A percentile compares a stretch with the other conserved stretches of the same genome.
Conservation (phyloP, 345 rosid genomes). For the Nephelium lappaceum region DNA sequence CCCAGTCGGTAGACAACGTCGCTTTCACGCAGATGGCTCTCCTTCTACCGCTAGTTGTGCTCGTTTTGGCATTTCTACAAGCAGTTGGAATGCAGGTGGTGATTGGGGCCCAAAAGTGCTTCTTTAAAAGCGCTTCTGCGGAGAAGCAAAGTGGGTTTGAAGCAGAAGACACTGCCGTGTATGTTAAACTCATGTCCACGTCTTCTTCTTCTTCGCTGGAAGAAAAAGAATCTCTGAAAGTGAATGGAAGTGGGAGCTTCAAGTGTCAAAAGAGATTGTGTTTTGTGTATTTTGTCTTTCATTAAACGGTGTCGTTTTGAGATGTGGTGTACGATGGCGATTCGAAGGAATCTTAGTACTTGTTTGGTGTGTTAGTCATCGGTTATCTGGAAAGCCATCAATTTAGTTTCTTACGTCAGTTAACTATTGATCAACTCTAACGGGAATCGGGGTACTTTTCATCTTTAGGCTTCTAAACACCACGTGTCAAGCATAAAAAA, state of each 20-base stretch:
- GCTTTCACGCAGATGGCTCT: slow-evolving; percentile 46
- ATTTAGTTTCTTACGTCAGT: too few relatives aligned
- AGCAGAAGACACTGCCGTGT: slow-evolving; percentile 24
- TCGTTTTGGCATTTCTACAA: background rate
- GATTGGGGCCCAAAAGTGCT: slow-evolving; percentile 26
- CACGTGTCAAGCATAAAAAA: too few relatives aligned
- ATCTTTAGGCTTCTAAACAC: too few relatives aligned
- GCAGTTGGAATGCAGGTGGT: background rate
- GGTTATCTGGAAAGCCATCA: too few relatives aligned
- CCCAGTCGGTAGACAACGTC: slow-evolving; percentile 73
- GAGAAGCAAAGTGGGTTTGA: slow-evolving; percentile 36
- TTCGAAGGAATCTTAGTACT: too few relatives aligned
- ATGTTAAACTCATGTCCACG: slow-evolving; percentile 43
- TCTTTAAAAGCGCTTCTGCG: slow-evolving; percentile 20
- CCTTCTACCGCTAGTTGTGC: slow-evolving; percentile 19
- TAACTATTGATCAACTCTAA: too few relatives aligned
- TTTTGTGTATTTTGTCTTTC: background rate
- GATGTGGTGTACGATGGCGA: too few relatives aligned
- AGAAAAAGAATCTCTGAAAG: too few relatives aligned
- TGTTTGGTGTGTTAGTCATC: too few relatives aligned
- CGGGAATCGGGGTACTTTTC: too few relatives aligned
- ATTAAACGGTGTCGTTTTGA: too few relatives aligned
- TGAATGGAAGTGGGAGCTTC: too few relatives aligned
- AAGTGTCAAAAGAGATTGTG: background rate
- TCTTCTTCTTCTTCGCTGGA: background rate